Base-by-base conservation (phyloP, 805 yeast species). In the Wickerhamomyces silvicola region DNA sequence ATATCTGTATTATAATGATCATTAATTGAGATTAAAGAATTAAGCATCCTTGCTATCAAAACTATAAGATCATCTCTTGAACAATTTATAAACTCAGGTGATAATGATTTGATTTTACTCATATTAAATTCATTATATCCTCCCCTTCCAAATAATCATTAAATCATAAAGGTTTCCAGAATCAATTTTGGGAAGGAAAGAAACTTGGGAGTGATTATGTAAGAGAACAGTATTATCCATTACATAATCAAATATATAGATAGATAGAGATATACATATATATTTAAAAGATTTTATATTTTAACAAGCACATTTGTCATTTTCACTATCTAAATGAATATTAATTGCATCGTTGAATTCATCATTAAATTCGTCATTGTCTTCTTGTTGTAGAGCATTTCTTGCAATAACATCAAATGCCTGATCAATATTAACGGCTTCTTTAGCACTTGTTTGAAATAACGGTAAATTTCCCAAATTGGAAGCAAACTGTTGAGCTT, bases 401-500 rank as follows among this genome's bases (percentile, higher is more conserved):
- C 95, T 75, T 20, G 96, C 96, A 48, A 90, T 84, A 26, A 88
- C 94, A 57, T 92, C 97, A 53, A 90, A 90, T 3, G 97, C 97
- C 49, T 82, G 78, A 52, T 88, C 96, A 22, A 90, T 95, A 47
- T 94, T 94, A 30, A 88, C 84, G 11, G 92, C 87, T 57, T 87
- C 96, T 64, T 90, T 92, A 13, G 98, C 98, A 67, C 92, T 79
- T n/a, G 98, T 90, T 59, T 90, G 95, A 53, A 92, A 90, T 38
- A 88, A 78, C 4, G 98, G 97, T 39, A 87, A 68, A 42, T 87
- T 85, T 2, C 94, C 81, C 42, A 72, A 59, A 30, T 73, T 69
- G 35, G 69, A 72, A 33, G 81, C 75, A 57, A 72, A 68, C 28
- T 75, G 74, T 47, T 73, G 75, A 8, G 81, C 84, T 42, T 71